A percentile compares a stretch with the other conserved stretches of the same genome.
phyloP scores from a whole-genome alignment of 441 rosid species.

The Manihot esculenta region DNA sequence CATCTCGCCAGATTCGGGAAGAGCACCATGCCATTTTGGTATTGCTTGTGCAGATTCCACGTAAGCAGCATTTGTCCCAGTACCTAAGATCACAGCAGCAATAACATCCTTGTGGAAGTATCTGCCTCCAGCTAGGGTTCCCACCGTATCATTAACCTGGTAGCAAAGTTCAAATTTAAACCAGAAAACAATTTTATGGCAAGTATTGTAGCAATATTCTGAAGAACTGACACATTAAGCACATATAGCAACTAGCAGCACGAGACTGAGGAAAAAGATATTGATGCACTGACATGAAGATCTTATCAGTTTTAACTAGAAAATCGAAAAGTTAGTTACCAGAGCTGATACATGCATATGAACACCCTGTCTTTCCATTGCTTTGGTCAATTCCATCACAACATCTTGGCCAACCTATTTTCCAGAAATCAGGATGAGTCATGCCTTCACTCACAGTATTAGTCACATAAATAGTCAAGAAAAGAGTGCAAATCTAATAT shows the following conservation, averaged over 20 bases:
- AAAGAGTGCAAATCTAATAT: not conserved
- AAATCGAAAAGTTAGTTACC: slow-evolving; percentile 42
- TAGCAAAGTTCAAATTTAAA: slow-evolving; percentile 22
- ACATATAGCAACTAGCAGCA: not conserved
- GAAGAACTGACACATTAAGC: not conserved
- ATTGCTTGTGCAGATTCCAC: slow-evolving; percentile 82
- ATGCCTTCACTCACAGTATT: not conserved
- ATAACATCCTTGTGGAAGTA: slow-evolving; percentile 66
- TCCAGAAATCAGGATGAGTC: slow-evolving; percentile 5
- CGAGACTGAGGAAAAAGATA: not conserved
- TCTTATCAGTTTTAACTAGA: not conserved
- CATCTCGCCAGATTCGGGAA: slow-evolving; percentile 91
- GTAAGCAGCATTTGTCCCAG: slow-evolving; percentile 94
- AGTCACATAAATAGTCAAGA: not conserved
- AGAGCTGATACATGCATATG: slow-evolving; percentile 87
- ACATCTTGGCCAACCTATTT: slow-evolving; percentile 88
- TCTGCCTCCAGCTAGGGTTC: slow-evolving; percentile 94
- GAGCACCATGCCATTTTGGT: slow-evolving; percentile 89
- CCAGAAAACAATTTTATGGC: slow-evolving; percentile 4
- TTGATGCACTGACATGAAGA: not conserved
- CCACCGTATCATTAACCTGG: slow-evolving; percentile 93
- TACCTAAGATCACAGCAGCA: slow-evolving; percentile 88
- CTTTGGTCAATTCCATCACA: slow-evolving; percentile 74
- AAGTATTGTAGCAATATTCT: not conserved
- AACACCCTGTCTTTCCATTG: slow-evolving; percentile 70